These are phyloP conservation scores for Nemania abortiva DNA, from an alignment of 2,329 filamentous ascomycete species.

Conservation along the genomic window DNA sequence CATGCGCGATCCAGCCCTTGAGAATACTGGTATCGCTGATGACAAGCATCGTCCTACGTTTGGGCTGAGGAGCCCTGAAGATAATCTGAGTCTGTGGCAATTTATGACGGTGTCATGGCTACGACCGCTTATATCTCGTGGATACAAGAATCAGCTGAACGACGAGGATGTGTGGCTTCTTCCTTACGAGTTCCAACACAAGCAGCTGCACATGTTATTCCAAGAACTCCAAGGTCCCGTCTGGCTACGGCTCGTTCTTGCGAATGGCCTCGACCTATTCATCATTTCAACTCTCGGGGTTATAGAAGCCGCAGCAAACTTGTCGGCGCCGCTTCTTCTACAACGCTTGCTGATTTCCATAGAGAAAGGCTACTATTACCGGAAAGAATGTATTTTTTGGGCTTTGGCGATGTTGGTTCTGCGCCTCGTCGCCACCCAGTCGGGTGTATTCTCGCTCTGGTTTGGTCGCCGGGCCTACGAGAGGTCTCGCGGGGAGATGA, in stretches of 20 bases:
- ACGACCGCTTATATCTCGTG: conserved; percentile 75
- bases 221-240: conserved; percentile 79
- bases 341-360: conserved; percentile 78
- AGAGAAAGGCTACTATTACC: conserved; percentile 63
- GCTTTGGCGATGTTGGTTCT: conserved; percentile 71
- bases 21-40: conserved; percentile 68
- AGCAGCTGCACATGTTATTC: conserved; percentile 78
- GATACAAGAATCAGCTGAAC: conserved; percentile 73
- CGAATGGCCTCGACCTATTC: conserved; percentile 83
- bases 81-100: conserved; percentile 82
- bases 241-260: conserved; percentile 74
- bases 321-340: conserved; percentile 75
- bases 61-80: conserved; percentile 78
- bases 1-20: conserved; percentile 69
- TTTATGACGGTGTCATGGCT: conserved; percentile 91
- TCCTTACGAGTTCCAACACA: conserved; percentile 85
- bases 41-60: conserved; percentile 67
- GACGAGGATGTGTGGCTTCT: conserved; percentile 86
- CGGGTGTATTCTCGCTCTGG: conserved; percentile 79
- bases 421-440: conserved; percentile 73
- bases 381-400: conserved; percentile 72
- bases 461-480: conserved; percentile 88
- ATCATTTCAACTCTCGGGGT: conserved; percentile 75
- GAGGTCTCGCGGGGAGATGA: conserved; percentile 84
- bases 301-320: conserved; percentile 67